A percentile compares a stretch with the other conserved stretches of the same genome.
phyloP scores from a whole-genome alignment of 306 rosid species.

The Cyamopsis tetragonoloba region DNA sequence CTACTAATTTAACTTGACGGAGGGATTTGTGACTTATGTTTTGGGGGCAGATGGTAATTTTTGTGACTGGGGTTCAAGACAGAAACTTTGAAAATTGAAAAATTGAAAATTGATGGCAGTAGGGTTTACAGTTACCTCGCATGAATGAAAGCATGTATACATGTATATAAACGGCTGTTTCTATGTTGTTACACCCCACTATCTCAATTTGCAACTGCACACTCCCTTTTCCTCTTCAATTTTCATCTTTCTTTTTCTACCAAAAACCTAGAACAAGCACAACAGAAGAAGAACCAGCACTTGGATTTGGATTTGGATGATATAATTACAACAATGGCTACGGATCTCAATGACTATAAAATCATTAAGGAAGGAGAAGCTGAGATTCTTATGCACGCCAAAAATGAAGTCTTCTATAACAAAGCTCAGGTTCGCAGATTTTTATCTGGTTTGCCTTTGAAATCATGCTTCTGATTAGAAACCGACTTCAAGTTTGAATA shows the following conservation, averaged over 20 bases:
- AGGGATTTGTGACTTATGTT: too few relatives aligned
- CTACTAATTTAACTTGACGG: too few relatives aligned
- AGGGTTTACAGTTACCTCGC: constrained; percentile 33
- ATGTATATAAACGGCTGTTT: constrained; percentile 10
- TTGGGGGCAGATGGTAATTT: too few relatives aligned
- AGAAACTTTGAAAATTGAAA: background rate
- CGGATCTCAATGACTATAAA: constrained; percentile 60
- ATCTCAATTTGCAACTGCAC: constrained; percentile 25
- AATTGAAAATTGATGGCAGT: background rate
- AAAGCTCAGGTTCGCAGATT: constrained; percentile 73
- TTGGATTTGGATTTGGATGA: constrained; percentile 36
- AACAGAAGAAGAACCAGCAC: constrained; percentile 1
- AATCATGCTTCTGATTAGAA: constrained; percentile 1
- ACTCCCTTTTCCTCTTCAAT: background rate
- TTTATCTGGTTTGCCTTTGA: background rate
- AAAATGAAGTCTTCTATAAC: constrained; percentile 86
- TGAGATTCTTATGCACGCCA: constrained; percentile 92
- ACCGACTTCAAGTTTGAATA: background rate
- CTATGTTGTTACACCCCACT: background rate
- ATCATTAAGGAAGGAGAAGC: constrained; percentile 97
- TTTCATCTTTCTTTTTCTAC: background rate
- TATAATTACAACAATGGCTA: constrained; percentile 47
- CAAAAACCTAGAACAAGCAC: background rate
- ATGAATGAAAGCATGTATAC: constrained; percentile 13
- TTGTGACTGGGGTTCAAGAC: background rate